Percentiles rank a stretch among this genome's conserved stretches.
Evolutionary conservation across 2,329 filamentous ascomycete genomes (phyloP).

Genomic region (Leptoxyphium fumago): DNA sequence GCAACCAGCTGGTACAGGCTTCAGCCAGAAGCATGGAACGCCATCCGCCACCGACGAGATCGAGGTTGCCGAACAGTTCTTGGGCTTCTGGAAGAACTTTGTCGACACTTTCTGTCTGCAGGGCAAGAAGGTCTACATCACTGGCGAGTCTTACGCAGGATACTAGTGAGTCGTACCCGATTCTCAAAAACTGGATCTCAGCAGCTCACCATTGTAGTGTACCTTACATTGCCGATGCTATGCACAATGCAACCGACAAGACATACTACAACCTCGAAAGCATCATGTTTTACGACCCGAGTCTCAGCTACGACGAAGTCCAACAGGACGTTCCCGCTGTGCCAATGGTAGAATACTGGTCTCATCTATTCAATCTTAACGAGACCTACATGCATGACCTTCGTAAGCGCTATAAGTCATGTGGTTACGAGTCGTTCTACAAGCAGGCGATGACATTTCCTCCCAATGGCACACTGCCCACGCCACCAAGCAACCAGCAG

Average conservation of each 20-base stretch:
- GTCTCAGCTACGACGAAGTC: slow-evolving; percentile 39
- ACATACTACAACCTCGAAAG: slow-evolving; percentile 53
- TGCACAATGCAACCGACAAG: slow-evolving; percentile 53
- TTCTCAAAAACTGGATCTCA: slow-evolving; percentile 34
- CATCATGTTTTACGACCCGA: slow-evolving; percentile 60
- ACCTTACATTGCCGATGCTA: slow-evolving; percentile 43
- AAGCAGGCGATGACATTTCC: slow-evolving; percentile 53
- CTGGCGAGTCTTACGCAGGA: slow-evolving; percentile 53
- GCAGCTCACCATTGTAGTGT: slow-evolving; percentile 52
- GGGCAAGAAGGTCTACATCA: slow-evolving; percentile 48
- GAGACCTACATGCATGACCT: slow-evolving; percentile 40
- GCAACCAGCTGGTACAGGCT: slow-evolving; percentile 35
- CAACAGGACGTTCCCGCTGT: slow-evolving; percentile 39
- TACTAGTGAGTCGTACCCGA: slow-evolving; percentile 21
- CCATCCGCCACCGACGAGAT: slow-evolving; percentile 33
- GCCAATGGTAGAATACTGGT: slow-evolving; percentile 46
- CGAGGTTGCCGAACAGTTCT: slow-evolving; percentile 33
- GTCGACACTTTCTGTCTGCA: slow-evolving; percentile 40
- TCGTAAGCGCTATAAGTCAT: slow-evolving; percentile 34
- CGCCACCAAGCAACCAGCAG: slow-evolving; percentile 31
- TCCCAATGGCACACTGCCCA: slow-evolving; percentile 45
- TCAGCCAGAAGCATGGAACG: slow-evolving; percentile 20
- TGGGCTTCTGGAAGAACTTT: slow-evolving; percentile 41
- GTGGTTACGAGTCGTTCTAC: slow-evolving; percentile 48
- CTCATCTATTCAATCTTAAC: slow-evolving; percentile 48